Conservation (phyloP, 140 eudicot species). For the Cichorium intybus region DNA sequence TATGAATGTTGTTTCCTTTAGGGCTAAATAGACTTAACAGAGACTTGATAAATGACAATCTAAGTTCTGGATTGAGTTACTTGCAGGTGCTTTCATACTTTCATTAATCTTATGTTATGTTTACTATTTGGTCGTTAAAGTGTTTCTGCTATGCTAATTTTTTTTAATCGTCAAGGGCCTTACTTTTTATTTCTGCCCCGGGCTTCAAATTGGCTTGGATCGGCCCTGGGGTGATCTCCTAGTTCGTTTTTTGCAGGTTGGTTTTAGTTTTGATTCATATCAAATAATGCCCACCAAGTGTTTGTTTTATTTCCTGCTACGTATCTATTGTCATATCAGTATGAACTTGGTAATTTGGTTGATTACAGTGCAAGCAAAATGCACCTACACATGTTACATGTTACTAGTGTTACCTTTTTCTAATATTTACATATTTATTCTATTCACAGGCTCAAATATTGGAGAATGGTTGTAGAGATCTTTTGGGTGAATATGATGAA, state of each 20-base stretch:
- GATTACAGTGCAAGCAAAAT: conserved; percentile 54
- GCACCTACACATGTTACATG: no score
- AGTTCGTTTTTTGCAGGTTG: conserved; percentile 76
- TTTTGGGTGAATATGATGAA: conserved; percentile 42
- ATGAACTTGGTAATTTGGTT: conserved; percentile 2
- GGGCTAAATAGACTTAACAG: no score
- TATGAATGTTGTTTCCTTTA: no score
- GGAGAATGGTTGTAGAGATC: conserved; percentile 39
- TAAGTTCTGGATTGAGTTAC: no score
- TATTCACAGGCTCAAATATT: conserved; percentile 58
- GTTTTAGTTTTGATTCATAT: background rate
- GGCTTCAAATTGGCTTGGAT: no score
- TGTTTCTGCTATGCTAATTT: no score
- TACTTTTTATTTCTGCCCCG: no score
- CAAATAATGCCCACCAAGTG: conserved; percentile 21
- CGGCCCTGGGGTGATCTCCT: conserved; percentile 89
- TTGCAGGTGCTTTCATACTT: no score
- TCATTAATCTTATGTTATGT: no score
- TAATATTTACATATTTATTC: conserved; percentile 8
- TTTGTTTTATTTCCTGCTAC: conserved; percentile 4
- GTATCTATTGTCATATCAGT: background rate
- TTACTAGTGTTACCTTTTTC: background rate
- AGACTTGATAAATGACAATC: no score
- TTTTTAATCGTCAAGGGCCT: no score
- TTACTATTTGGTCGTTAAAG: no score